These are phyloP conservation scores for Paramecium sexaurelia DNA, from an alignment of 73 alveolate species.

Conservation along the genomic window DNA sequence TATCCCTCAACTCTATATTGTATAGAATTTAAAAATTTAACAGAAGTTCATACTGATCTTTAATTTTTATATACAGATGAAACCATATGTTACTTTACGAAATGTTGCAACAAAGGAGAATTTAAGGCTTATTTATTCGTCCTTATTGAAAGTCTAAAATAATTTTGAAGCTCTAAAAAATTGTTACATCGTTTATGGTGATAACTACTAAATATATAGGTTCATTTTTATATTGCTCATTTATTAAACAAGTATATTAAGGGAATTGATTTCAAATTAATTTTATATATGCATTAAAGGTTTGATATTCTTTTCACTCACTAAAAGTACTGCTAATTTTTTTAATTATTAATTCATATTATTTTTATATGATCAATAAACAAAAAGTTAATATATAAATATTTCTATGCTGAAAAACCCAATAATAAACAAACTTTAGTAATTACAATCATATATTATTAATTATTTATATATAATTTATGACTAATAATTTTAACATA, in stretches of 20 bases:
- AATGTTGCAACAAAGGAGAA: conserved; percentile 61
- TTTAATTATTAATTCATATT: conserved; percentile 27
- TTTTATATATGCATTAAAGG: background rate
- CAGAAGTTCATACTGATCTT: conserved; percentile 2
- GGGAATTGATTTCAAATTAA: background rate
- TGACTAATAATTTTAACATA: background rate
- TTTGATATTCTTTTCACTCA: conserved; percentile 7
- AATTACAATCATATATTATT: background rate
- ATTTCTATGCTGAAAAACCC: background rate
- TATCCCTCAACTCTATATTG: conserved; percentile 1
- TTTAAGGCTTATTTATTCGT: background rate
- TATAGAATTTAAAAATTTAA: background rate
- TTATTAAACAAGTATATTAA: background rate
- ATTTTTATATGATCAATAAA: background rate
- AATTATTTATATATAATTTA: background rate
- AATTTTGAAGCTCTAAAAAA: conserved; percentile 38
- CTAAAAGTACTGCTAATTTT: conserved; percentile 11
- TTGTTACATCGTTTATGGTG: conserved; percentile 67
- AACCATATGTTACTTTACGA: conserved; percentile 65
- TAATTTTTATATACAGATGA: conserved; percentile 55
- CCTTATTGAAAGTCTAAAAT: conserved; percentile 33
- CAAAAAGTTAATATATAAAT: background rate
- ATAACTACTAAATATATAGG: conserved; percentile 50
- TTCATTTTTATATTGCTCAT: conserved; percentile 8
- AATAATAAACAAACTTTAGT: background rate